Base-by-base conservation (phyloP, 306 rosid species). In the Trifolium repens region DNA sequence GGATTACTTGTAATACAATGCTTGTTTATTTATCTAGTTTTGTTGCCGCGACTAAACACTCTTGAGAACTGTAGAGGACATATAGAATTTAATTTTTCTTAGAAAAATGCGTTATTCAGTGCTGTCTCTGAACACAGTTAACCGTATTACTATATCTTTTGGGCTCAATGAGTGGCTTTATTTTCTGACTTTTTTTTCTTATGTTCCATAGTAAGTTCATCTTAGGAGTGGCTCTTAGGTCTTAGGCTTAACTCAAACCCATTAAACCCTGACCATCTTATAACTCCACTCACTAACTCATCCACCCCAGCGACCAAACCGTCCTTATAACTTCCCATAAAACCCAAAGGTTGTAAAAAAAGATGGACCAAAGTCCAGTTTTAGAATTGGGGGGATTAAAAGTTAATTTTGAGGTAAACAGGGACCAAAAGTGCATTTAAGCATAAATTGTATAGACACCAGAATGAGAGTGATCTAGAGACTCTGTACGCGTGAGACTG, bases 51-150 rank as follows among this genome's bases (percentile, higher is more conserved):
- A 50, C 44, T 13, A 12, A 1, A 34, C 37, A 9, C 37, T 53
- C 61, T 39, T 46, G 74, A 43, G 39, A 72, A 60, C 12, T 32
- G 10, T 58, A 30, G 79, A 57, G 73, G 52, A 19, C 58, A 26
- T 40, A 0, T 40, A 0, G 47, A 49, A 9, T 49, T 78, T 74
- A 40, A 19, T 19, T 6, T 42, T 61, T 43, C 54, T 22, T 69
- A 39, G 63, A 13, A 44, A 44, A 57, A 11, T 57, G 34, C 60
- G 60, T 54, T 46, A 27, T 42, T 17, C n/a, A 74, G 35, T 39
- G 58, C 78, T 14, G 54, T 69, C n/a, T 79, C 75, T 61, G 72
- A 63, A 78, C 24, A 16, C 74, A 4, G 72, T 73, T 53, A 34
- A 26, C 50, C 5, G 50, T 61, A 22, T 22, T 22, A 22, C 24